Conservation (phyloP, 108 stramenopile genomes). For the Nitzschia inconspicua region DNA sequence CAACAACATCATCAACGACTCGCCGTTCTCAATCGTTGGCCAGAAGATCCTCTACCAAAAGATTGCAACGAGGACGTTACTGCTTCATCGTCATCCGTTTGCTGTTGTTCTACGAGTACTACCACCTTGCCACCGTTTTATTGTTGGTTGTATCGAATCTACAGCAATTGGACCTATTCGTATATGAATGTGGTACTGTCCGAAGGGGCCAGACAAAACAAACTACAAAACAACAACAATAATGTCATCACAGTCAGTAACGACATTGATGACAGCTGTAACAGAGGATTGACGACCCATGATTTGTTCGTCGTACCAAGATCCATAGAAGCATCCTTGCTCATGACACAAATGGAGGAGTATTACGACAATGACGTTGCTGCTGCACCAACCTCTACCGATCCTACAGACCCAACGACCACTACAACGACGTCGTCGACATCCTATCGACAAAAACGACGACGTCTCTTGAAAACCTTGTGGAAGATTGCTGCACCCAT, state of each 20-base stretch:
- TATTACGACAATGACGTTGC: background rate
- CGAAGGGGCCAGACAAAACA: constrained; percentile 33
- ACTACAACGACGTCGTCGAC: background rate
- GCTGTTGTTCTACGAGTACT: too few relatives aligned
- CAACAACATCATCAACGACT: too few relatives aligned
- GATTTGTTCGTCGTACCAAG: constrained; percentile 55
- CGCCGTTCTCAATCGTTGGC: too few relatives aligned
- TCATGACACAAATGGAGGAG: constrained; percentile 27
- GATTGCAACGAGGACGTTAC: too few relatives aligned
- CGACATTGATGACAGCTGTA: background rate
- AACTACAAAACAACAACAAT: background rate
- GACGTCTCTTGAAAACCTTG: constrained; percentile 29
- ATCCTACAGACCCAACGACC: background rate
- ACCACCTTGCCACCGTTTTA: too few relatives aligned
- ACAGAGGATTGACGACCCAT: constrained; percentile 38
- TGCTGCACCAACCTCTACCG: background rate
- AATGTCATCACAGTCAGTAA: background rate
- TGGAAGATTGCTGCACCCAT: constrained; percentile 49
- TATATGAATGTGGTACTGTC: constrained; percentile 51
- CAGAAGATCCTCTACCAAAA: too few relatives aligned
- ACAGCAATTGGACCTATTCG: constrained; percentile 44
- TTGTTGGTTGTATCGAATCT: too few relatives aligned
- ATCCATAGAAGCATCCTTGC: constrained; percentile 28
- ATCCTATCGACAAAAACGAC: background rate
- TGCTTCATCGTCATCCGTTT: too few relatives aligned